phyloP scores from a whole-genome alignment of 257 asterid genomes.

The Solanum bulbocastanum region DNA sequence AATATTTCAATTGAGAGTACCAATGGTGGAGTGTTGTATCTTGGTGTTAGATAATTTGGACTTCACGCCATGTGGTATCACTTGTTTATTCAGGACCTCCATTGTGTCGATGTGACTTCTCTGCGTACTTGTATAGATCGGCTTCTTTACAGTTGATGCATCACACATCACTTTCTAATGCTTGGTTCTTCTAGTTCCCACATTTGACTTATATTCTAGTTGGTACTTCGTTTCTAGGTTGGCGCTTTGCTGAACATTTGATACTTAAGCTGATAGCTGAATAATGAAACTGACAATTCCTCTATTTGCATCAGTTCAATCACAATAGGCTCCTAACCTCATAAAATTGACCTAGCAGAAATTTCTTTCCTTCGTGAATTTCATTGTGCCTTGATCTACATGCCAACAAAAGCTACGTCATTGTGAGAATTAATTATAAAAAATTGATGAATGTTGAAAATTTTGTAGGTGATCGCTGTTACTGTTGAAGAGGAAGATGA shows the following conservation, averaged over 20 bases:
- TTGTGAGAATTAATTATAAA: background rate
- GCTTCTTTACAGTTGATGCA: background rate
- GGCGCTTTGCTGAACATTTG: background rate
- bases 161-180: background rate
- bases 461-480: constrained; percentile 56
- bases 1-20: background rate
- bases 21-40: background rate
- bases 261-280: background rate
- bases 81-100: background rate
- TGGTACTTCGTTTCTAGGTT: background rate
- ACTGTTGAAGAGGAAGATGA: constrained; percentile 98
- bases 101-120: background rate
- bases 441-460: background rate
- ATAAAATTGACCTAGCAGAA: background rate
- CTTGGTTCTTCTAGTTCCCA: background rate
- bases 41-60: background rate
- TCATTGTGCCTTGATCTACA: background rate
- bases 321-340: background rate
- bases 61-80: background rate
- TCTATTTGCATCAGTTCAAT: background rate
- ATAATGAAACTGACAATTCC: background rate
- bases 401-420: background rate
- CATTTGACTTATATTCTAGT: background rate
- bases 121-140: background rate
- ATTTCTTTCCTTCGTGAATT: background rate